Evolutionary conservation across 2,329 filamentous ascomycete genomes (phyloP), one percentile per base, ranked within the genome.

Genomic region (Nigrospora sphaerica): DNA sequence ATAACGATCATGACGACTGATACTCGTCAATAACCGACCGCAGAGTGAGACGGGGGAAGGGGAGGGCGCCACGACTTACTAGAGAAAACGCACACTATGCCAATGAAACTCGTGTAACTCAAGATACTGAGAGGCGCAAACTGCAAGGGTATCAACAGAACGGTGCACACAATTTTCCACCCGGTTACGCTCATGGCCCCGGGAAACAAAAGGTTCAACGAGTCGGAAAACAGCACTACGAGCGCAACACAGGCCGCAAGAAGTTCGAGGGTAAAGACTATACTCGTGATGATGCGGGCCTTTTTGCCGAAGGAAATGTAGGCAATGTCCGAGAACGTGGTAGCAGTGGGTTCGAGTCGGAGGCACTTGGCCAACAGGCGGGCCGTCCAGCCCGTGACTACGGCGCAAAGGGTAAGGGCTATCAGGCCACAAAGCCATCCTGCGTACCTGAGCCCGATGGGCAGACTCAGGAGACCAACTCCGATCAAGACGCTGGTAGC

Each of bases 281-380:
- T 72, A 51, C 89, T 95, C 9, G 88, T 92, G 31, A 86, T 78
- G 32, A 95, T 72, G 33, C 92, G 84, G 33, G 90, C 92, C 48
- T 80, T 83, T 14, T 83, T 79, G 10, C 92, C 92, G 63, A 95
- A 96, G 17, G 89, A 91, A 55, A 95, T 85, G 59, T 86, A 96
- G 2, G 92, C 93, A 41, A 97, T 73, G 61, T 97, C 92, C 32
- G 91, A 93, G 65, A 96, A 97, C 3, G 92, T 96, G 57, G 96
- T 90, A 52, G 96, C 80, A 43, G 81, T 87, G 49, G 78, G 79
- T 66, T 96, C 88, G 18, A 89, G 79, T 54, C 95, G 85, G 71
- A 96, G 84, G 64, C 92, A 97, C 64, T 86, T 92, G 28, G 89
- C 86, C 33, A 96, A 74, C 12, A 96, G 69, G 55, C 81, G 86